Conservation (phyloP, 2,329 filamentous ascomycete genomes). For the Clarireedia monteithiana region DNA sequence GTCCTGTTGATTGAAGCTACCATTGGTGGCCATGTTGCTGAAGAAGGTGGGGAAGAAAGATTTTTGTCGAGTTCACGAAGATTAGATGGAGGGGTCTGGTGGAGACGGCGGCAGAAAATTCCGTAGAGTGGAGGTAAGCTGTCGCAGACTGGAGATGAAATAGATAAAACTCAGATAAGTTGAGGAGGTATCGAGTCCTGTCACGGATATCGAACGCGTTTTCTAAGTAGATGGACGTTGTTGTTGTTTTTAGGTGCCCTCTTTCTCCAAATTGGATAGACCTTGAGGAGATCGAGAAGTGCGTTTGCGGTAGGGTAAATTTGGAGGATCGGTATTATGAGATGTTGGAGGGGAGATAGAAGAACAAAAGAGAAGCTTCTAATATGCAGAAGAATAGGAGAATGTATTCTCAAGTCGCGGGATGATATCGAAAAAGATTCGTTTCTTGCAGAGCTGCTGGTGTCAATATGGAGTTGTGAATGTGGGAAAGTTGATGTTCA, state of each 20-base stretch:
- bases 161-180: not conserved
- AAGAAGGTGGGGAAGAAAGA: slow-evolving; percentile 15
- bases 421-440: slow-evolving; percentile 1
- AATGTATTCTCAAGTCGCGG: not conserved
- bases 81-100: slow-evolving; percentile 10
- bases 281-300: not conserved
- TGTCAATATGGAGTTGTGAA: not conserved
- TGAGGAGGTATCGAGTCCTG: slow-evolving; percentile 19
- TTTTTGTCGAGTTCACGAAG: slow-evolving; percentile 18
- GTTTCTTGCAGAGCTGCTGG: not conserved
- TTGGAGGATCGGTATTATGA: slow-evolving; percentile 1
- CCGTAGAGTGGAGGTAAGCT: slow-evolving; percentile 4
- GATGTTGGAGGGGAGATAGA: slow-evolving; percentile 11
- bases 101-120: not conserved
- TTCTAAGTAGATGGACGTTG: slow-evolving; percentile 11
- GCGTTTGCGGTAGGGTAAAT: not conserved
- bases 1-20: slow-evolving; percentile 29
- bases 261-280: not conserved
- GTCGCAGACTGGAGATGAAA: slow-evolving; percentile 12
- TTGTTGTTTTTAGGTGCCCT: not conserved
- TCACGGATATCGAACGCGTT: slow-evolving; percentile 26
- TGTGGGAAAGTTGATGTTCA: too few relatives aligned
- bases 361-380: slow-evolving; percentile 12
- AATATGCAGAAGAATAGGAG: not conserved
- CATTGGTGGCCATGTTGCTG: slow-evolving; percentile 29